Conservation (phyloP, 805 yeast genomes). For the Ascoidea asiatica region DNA sequence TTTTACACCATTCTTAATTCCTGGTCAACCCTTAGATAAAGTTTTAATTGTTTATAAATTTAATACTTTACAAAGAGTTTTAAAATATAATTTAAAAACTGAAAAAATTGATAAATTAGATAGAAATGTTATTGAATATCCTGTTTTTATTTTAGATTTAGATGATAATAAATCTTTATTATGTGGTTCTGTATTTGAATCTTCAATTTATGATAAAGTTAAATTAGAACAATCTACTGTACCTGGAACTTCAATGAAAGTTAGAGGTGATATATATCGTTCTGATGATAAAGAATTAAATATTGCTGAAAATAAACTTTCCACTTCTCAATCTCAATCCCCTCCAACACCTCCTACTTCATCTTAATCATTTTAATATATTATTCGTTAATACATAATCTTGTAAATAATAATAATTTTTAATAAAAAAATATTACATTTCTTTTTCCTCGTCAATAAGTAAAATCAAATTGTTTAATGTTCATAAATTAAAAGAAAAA, state of each 20-base stretch:
- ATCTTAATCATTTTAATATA: no score
- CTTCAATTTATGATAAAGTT: constrained; percentile 26
- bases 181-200: constrained; percentile 59
- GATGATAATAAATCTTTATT: constrained; percentile 40
- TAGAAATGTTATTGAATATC: constrained; percentile 45
- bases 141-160: constrained; percentile 50
- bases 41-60: constrained; percentile 52
- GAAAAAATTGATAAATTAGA: constrained; percentile 31
- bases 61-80: constrained; percentile 46
- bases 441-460: no score
- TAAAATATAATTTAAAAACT: constrained; percentile 30
- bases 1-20: constrained; percentile 53
- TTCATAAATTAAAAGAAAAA: no score
- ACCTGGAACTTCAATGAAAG: constrained; percentile 17
- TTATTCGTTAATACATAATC: no score
- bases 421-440: no score
- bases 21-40: constrained; percentile 37
- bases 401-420: no score
- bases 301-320: no score
- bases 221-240: constrained; percentile 16
- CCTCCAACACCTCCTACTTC: no score
- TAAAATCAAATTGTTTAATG: no score
- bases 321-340: no score
- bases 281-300: constrained; percentile 5
- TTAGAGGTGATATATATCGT: constrained; percentile 21